phyloP scores from a whole-genome alignment of 805 yeast species.

The Wickerhamiella musiphila region DNA sequence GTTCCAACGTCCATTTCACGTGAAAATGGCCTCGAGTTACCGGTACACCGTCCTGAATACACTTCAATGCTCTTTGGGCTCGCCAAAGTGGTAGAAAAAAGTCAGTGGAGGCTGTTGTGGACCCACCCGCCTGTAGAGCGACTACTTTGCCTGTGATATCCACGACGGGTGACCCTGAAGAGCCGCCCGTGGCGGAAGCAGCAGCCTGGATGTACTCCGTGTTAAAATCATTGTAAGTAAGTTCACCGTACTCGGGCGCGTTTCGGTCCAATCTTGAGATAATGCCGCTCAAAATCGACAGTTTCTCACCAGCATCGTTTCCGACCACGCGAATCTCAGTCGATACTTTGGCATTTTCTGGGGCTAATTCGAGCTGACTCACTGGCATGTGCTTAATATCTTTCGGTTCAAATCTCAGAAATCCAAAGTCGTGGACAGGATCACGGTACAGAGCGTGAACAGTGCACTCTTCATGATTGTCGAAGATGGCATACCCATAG shows the following conservation, averaged over 20 bases:
- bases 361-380: slow-evolving; percentile 47
- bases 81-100: slow-evolving; percentile 76
- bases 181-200: slow-evolving; percentile 90
- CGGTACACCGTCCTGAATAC: slow-evolving; percentile 40
- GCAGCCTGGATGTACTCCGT: slow-evolving; percentile 93
- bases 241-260: slow-evolving; percentile 82
- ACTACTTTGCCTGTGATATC: slow-evolving; percentile 74
- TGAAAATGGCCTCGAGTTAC: slow-evolving; percentile 86
- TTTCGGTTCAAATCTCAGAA: slow-evolving; percentile 58
- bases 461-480: slow-evolving; percentile 84
- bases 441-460: slow-evolving; percentile 78
- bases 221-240: slow-evolving; percentile 82
- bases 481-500: slow-evolving; percentile 78
- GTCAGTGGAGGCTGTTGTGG: slow-evolving; percentile 81
- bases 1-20: slow-evolving; percentile 72
- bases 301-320: slow-evolving; percentile 90
- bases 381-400: slow-evolving; percentile 59
- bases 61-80: slow-evolving; percentile 62
- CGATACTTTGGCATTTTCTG: slow-evolving; percentile 80
- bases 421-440: slow-evolving; percentile 92
- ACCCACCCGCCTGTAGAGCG: slow-evolving; percentile 90
- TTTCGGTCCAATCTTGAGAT: slow-evolving; percentile 72
- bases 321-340: slow-evolving; percentile 88
- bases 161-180: slow-evolving; percentile 93
- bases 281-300: slow-evolving; percentile 77